Evolutionary conservation across 1,284 basidiomycete genomes (phyloP).

Genomic region (Cystobasidium slooffiae): DNA sequence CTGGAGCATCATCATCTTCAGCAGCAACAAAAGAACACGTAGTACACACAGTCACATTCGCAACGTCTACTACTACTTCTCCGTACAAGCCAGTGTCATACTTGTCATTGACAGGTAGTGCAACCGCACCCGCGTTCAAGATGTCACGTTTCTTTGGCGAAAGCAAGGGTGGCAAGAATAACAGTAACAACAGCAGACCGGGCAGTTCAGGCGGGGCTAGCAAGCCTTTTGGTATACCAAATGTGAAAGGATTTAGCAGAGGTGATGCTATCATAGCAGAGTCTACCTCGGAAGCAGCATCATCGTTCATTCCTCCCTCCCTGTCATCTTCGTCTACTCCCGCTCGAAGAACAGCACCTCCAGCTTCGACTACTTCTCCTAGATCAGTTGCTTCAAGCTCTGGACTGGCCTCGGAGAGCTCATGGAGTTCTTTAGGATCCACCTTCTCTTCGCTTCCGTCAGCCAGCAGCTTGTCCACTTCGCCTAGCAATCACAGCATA

Average conservation of each 20-base stretch:
- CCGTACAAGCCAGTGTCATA: background rate
- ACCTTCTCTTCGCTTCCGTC: background rate
- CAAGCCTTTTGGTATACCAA: slow-evolving; percentile 5
- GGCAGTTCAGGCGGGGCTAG: slow-evolving; percentile 1
- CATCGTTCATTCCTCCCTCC: too few relatives aligned
- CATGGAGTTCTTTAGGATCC: slow-evolving; percentile 5
- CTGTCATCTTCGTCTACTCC: background rate
- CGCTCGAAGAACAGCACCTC: background rate
- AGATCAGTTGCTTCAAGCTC: slow-evolving; percentile 7
- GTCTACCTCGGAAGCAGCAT: too few relatives aligned
- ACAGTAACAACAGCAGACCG: background rate
- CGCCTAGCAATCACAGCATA: background rate
- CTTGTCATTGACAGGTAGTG: background rate
- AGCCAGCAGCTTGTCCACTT: background rate
- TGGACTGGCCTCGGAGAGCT: background rate
- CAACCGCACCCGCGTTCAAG: background rate
- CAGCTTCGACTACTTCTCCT: background rate
- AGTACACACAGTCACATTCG: background rate
- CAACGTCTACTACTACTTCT: background rate
- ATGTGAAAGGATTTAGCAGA: background rate
- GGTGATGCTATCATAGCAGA: too few relatives aligned
- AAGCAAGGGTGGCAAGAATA: too few relatives aligned
- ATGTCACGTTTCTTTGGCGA: slow-evolving; percentile 13
- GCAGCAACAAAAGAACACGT: background rate
- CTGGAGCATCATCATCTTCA: background rate